Evolutionary conservation across 257 asterid species (phyloP).

Genomic region (Nicotiana benthamiana): DNA sequence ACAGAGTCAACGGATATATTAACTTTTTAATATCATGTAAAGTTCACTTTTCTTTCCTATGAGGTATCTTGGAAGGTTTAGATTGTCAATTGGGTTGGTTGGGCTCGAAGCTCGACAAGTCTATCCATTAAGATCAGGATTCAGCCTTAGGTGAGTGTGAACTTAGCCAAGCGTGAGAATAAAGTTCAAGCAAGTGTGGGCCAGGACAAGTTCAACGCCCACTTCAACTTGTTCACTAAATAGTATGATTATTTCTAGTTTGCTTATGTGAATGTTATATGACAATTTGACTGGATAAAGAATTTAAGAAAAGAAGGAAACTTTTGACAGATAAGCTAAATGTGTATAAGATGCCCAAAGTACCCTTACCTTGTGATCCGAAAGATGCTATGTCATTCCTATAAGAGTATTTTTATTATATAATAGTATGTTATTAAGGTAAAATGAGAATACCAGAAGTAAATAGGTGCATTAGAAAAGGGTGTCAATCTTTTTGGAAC

Average conservation of each 20-base stretch:
- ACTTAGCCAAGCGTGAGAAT: background rate
- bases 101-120: background rate
- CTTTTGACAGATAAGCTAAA: background rate
- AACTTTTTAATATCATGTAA: no score
- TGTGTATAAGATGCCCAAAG: background rate
- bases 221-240: background rate
- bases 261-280: background rate
- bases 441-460: background rate
- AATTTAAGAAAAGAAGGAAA: background rate
- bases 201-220: background rate
- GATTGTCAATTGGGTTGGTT: background rate
- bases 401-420: background rate
- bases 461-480: background rate
- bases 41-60: background rate
- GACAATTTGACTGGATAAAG: background rate
- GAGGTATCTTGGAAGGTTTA: background rate
- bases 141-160: background rate
- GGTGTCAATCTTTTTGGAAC: background rate
- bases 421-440: background rate
- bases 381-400: background rate
- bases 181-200: background rate
- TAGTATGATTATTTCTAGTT: background rate
- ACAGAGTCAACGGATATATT: background rate
- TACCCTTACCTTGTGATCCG: background rate
- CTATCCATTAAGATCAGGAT: background rate